Evolutionary conservation across 495 filamentous ascomycete genomes (phyloP).

Genomic region (Hypomontagnella submonticulosa): DNA sequence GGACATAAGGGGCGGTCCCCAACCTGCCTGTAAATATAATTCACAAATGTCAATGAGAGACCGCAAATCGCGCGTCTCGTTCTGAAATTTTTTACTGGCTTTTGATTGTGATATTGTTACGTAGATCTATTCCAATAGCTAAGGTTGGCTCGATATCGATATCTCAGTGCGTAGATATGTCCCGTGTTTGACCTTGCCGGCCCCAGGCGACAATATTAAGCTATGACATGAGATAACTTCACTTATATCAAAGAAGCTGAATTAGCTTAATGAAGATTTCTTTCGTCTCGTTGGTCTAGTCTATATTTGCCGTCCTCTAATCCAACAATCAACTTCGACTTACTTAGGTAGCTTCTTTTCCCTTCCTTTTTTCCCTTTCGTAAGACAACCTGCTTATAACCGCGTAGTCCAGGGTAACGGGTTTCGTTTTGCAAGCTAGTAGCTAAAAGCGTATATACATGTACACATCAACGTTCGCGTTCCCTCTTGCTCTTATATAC

Average conservation of each 20-base stretch:
- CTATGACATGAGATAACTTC: no score
- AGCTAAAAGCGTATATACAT: background rate
- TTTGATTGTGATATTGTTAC: no score
- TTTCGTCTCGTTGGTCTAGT: background rate
- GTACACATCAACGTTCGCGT: background rate
- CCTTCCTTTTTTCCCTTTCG: background rate
- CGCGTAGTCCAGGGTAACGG: background rate
- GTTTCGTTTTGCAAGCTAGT: background rate
- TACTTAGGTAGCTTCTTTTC: background rate
- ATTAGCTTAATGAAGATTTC: background rate
- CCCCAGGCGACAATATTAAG: no score
- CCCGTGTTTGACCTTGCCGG: no score
- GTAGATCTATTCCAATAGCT: no score
- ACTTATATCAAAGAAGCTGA: no score
- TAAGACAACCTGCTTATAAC: no score
- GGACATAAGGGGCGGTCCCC: background rate
- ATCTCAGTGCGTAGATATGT: no score
- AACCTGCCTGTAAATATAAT: slow-evolving; percentile 43
- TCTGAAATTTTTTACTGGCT: no score
- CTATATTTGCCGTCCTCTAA: background rate
- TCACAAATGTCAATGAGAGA: slow-evolving; percentile 26
- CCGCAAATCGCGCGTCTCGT: no score
- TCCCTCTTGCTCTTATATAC: slow-evolving; percentile 6
- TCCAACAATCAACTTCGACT: background rate
- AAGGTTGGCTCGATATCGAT: no score